Evolutionary conservation across 306 rosid genomes (phyloP).

Genomic region (Quillaja saponaria): DNA sequence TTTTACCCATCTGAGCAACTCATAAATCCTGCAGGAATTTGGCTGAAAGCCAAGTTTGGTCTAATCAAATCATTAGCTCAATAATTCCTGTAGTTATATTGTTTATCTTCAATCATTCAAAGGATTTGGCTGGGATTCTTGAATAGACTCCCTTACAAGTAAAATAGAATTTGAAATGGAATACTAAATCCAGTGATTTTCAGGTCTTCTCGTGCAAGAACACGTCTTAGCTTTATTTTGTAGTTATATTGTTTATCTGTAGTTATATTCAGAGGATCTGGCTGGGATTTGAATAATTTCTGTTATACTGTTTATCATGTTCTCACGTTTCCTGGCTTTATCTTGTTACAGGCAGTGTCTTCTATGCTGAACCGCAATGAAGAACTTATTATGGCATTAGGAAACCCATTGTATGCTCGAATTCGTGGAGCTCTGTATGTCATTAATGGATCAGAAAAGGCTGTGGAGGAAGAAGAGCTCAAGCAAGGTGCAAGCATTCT

Average conservation of each 20-base stretch:
- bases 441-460: constrained; percentile 30
- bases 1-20: constrained; percentile 15
- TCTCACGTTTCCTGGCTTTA: constrained; percentile 22
- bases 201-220: constrained; percentile 14
- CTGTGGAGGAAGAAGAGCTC: constrained; percentile 30
- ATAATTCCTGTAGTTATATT: neutral
- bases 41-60: neutral
- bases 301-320: too few relatives aligned
- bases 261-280: too few relatives aligned
- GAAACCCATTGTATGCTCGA: constrained; percentile 54
- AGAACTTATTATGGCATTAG: constrained; percentile 64
- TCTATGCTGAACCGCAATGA: constrained; percentile 52
- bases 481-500: constrained; percentile 28
- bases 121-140: constrained; percentile 20
- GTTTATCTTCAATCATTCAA: neutral
- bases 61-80: constrained; percentile 12
- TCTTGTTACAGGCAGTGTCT: constrained; percentile 61
- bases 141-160: neutral
- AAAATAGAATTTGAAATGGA: neutral
- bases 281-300: too few relatives aligned
- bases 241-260: too few relatives aligned
- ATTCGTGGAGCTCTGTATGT: constrained; percentile 53
- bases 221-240: constrained; percentile 9
- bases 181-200: constrained; percentile 12
- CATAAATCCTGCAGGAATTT: neutral